Base-by-base conservation (phyloP, 2,329 filamentous ascomycete species). In the Sarocladium kiliense region DNA sequence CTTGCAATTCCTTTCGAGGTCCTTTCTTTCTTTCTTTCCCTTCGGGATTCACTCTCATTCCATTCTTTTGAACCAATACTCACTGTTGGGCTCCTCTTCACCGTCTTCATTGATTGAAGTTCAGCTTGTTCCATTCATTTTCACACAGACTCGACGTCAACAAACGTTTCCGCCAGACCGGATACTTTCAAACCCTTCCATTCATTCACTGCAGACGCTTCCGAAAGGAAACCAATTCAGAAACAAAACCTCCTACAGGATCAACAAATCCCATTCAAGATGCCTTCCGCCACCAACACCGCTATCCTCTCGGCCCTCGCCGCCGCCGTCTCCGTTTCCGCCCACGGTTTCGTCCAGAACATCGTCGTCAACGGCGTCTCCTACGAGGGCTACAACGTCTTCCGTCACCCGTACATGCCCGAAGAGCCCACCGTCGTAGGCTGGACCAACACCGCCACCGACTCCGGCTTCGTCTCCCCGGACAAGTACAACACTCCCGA, bases 381-480 rank as follows among this genome's bases (percentile, higher is more conserved):
- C 16, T 39, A 56, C 51, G n/a, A 21, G 6, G 57, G 57, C 49
- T 56, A 58, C 57, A 55, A 58, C 44, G 54, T 55, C 16, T 53
- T 41, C 51, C 49, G 45, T 39, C 50, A 42, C 19, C 57, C 45
- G 14, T 57, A 55, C 47, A 32, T 34, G 25, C 4, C 50, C 45
- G 27, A 49, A 26, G 47, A 49, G 12, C 55, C 55, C 36, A 55
- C 37, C 51, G 53, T 58, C 42, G 32, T 57, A 36, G 55, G 55
- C 39, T 58, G 57, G 57, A 32, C 44, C 55, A 42, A 54, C 32
- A 30, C 27, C n/a, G 55, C 55, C 49, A 57, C 54, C 57, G 74
- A 74, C 64, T 75, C 77, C 65, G 77, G 78, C 61, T 78, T 77
- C 65, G 74, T 80, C 21, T 72, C 65, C 39, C 68, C 69, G 49